phyloP scores from a whole-genome alignment of 805 yeast genomes.

The Myxozyma melibiosi region DNA sequence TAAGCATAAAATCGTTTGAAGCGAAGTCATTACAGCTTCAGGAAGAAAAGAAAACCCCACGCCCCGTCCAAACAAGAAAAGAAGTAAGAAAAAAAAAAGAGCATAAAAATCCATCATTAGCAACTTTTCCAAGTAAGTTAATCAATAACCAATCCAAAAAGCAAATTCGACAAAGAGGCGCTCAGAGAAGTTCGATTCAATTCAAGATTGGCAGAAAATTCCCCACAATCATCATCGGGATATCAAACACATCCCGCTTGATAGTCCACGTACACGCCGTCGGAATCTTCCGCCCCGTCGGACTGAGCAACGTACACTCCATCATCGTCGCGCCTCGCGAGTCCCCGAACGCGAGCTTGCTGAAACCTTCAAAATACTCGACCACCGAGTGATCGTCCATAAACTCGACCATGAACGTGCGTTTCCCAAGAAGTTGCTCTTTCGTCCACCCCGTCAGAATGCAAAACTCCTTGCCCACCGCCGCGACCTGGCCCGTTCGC shows the following conservation, averaged over 20 bases:
- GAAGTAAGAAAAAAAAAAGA: too few species aligned
- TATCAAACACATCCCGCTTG: constrained; percentile 92
- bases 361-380: constrained; percentile 83
- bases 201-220: constrained; percentile 77
- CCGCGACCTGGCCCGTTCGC: constrained; percentile 91
- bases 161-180: too few species aligned
- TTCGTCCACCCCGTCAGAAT: constrained; percentile 87
- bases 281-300: constrained; percentile 50
- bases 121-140: too few species aligned
- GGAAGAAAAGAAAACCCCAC: too few species aligned
- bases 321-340: constrained; percentile 87
- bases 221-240: constrained; percentile 96
- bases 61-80: too few species aligned
- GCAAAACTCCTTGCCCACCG: constrained; percentile 92
- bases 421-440: constrained; percentile 64
- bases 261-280: constrained; percentile 91
- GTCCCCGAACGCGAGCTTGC: constrained; percentile 86
- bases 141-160: too few species aligned
- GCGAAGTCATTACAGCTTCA: too few species aligned
- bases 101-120: too few species aligned
- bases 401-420: constrained; percentile 62
- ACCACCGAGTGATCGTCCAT: constrained; percentile 86
- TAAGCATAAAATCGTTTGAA: too few species aligned
- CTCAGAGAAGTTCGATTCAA: too few species aligned
- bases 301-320: constrained; percentile 74